Conservation (phyloP, 257 asterid genomes). For the Leonotis leonurus region DNA sequence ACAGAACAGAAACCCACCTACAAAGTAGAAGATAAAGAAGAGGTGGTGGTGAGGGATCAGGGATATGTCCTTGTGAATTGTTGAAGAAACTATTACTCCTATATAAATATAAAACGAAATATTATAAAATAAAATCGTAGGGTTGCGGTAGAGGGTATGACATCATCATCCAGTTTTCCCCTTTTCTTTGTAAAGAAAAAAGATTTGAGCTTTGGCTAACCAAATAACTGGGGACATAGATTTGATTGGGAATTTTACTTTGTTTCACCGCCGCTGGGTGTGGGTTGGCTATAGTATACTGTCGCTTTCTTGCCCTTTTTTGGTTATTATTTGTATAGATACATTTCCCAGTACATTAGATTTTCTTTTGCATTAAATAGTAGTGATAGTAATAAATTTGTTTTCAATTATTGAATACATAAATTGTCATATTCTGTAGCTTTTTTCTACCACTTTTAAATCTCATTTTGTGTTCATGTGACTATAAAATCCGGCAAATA, state of each 20-base stretch:
- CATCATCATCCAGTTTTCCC: neutral
- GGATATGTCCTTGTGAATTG: constrained; percentile 27
- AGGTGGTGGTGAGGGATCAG: constrained; percentile 21
- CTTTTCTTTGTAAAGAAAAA: neutral
- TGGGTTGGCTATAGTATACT: constrained; percentile 5
- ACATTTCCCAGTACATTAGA: too few species aligned
- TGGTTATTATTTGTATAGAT: too few species aligned
- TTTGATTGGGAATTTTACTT: neutral
- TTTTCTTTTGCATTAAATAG: too few species aligned
- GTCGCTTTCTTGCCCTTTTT: constrained; percentile 10
- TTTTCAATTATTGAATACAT: too few species aligned
- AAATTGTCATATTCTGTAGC: too few species aligned
- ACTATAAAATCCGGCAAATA: too few species aligned
- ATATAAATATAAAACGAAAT: neutral
- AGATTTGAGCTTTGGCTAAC: neutral
- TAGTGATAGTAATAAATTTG: too few species aligned
- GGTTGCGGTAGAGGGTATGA: neutral
- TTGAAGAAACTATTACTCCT: neutral
- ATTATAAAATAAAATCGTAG: neutral
- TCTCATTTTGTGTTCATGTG: too few species aligned
- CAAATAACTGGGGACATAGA: neutral
- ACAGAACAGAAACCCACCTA: neutral
- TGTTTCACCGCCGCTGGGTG: constrained; percentile 6
- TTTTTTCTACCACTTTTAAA: too few species aligned
- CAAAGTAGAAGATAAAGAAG: neutral